Evolutionary conservation across 192 early-diverging fungal species (phyloP).

Genomic region (Coemansia sp.): DNA sequence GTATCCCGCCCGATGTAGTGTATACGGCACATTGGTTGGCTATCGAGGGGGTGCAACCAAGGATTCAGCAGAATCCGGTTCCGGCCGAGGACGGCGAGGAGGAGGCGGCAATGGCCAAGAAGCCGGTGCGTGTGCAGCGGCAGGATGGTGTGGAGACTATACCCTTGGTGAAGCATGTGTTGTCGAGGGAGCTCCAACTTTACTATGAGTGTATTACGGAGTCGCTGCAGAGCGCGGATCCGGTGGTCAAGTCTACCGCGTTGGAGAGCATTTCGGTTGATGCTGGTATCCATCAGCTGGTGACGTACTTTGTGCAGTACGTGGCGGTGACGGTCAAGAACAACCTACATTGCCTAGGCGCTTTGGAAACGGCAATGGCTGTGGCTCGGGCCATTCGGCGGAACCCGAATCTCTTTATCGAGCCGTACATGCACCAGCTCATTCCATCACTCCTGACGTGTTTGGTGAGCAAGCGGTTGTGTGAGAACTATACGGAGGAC

Average conservation of each 20-base stretch:
- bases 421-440: conserved; percentile 95
- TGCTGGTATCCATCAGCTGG: conserved; percentile 88
- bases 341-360: conserved; percentile 66
- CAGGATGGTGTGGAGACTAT: conserved; percentile 49
- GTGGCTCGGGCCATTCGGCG: conserved; percentile 73
- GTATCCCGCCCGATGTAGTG: conserved; percentile 81
- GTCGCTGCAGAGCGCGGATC: conserved; percentile 62
- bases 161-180: conserved; percentile 78
- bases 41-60: conserved; percentile 97
- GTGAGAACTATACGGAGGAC: conserved; percentile 56
- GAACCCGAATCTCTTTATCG: conserved; percentile 85
- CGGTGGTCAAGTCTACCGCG: conserved; percentile 65
- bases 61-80: conserved; percentile 92
- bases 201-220: conserved; percentile 92
- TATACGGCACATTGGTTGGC: conserved; percentile 98
- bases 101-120: conserved; percentile 7
- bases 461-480: conserved; percentile 78
- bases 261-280: conserved; percentile 79
- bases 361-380: conserved; percentile 70
- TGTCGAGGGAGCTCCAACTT: conserved; percentile 89
- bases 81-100: conserved; percentile 34
- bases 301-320: conserved; percentile 94
- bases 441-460: conserved; percentile 91
- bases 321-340: conserved; percentile 81
- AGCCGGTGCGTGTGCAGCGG: conserved; percentile 12